Conservation (phyloP, 176 grass and related monocot species). For the Phoenix roebelenii region DNA sequence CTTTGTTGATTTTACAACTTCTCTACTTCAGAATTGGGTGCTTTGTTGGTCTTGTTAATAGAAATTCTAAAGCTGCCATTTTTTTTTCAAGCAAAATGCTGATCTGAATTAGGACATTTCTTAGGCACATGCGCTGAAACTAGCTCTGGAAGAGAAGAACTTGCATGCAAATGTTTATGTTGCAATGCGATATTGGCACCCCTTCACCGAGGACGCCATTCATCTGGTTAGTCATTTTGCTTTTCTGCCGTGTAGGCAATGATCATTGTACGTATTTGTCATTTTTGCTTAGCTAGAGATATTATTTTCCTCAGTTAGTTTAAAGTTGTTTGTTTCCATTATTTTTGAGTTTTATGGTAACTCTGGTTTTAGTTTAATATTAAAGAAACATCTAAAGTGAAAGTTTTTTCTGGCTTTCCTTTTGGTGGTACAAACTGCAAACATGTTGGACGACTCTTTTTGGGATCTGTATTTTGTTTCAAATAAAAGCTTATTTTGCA, state of each 20-base stretch:
- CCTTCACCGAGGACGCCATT: conserved; percentile 87
- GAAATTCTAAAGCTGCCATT: background rate
- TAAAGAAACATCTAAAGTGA: no score
- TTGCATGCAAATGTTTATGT: conserved; percentile 79
- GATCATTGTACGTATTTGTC: background rate
- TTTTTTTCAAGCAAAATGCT: background rate
- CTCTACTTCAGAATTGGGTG: no score
- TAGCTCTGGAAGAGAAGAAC: conserved; percentile 55
- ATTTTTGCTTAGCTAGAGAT: no score
- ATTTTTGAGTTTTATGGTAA: no score
- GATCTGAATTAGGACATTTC: conserved; percentile 16
- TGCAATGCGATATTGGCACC: conserved; percentile 97
- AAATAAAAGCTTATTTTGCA: no score
- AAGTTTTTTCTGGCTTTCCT: background rate
- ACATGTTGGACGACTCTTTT: no score
- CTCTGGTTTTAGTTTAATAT: no score
- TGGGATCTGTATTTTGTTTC: no score
- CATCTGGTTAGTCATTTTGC: conserved; percentile 44
- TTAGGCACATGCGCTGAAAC: conserved; percentile 77
- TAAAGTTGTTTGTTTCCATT: no score
- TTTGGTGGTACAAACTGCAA: no score
- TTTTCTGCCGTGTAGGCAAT: background rate
- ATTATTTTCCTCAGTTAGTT: no score
- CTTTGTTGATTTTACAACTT: background rate
- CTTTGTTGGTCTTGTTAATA: background rate